Evolutionary conservation across 192 early-diverging fungal species (phyloP).

Genomic region (Coemansia asiatica): DNA sequence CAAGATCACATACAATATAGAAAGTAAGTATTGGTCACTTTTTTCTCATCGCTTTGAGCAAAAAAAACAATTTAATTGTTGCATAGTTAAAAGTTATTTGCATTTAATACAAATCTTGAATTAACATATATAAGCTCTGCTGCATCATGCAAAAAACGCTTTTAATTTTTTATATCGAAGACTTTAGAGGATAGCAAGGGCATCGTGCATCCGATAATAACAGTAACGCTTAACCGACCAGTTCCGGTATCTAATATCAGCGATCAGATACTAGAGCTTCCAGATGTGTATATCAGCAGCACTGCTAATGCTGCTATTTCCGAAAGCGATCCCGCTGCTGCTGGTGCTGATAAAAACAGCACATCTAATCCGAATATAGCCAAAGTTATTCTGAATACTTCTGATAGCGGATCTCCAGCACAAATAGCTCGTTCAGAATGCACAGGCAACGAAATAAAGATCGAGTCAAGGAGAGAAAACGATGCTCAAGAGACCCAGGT

Average conservation of each 20-base stretch:
- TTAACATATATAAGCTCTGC: too few relatives aligned
- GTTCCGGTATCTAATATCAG: not conserved
- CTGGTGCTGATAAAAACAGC: not conserved
- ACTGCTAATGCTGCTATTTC: not conserved
- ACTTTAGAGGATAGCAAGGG: constrained; percentile 45
- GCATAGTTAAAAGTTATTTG: too few relatives aligned
- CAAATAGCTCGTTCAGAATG: not conserved
- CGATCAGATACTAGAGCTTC: constrained; percentile 22
- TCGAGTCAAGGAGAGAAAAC: constrained; percentile 12
- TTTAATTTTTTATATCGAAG: not conserved
- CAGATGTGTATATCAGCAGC: not conserved
- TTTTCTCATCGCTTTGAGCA: not conserved
- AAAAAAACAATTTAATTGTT: too few relatives aligned
- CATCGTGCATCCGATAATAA: constrained; percentile 50
- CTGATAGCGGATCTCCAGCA: not conserved
- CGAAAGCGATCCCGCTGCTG: not conserved
- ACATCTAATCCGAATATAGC: too few relatives aligned
- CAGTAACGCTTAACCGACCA: constrained; percentile 30
- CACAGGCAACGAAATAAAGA: constrained; percentile 10
- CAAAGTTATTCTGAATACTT: not conserved
- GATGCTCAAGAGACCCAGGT: constrained; percentile 42
- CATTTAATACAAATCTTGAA: not conserved
- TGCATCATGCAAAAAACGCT: not conserved
- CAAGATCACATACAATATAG: constrained; percentile 44
- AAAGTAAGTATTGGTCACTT: constrained; percentile 29